Evolutionary conservation across 208 protist species (phyloP).

Genomic region (Trypanosoma melophagium): DNA sequence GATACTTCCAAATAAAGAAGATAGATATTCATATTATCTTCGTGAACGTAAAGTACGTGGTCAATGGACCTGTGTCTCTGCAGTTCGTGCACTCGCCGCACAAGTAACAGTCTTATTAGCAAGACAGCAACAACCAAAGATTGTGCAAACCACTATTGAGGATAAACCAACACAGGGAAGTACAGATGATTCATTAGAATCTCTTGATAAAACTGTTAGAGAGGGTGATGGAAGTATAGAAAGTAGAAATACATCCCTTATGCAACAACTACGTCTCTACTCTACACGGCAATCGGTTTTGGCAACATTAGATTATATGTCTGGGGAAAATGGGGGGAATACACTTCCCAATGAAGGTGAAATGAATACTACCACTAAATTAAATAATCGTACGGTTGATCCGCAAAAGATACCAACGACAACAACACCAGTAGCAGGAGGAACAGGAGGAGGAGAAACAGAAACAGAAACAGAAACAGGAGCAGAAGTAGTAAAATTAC

Average conservation of each 20-base stretch:
- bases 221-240: neutral
- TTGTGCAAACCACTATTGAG: neutral
- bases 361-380: neutral
- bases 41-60: constrained; percentile 22
- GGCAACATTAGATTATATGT: neutral
- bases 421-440: neutral
- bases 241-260: neutral
- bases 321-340: too few relatives aligned
- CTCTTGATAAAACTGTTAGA: neutral
- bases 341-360: neutral
- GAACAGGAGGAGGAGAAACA: constrained; percentile 4
- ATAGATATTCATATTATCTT: constrained; percentile 21
- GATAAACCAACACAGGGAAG: neutral
- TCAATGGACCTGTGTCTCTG: constrained; percentile 31
- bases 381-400: neutral
- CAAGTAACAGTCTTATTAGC: constrained; percentile 27
- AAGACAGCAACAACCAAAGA: constrained; percentile 6
- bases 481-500: neutral
- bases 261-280: constrained; percentile 10
- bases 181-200: neutral
- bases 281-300: constrained; percentile 5
- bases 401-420: neutral
- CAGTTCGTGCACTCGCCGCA: constrained; percentile 19
- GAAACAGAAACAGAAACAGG: neutral
- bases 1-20: too few relatives aligned